Conservation (phyloP, 2,329 filamentous ascomycete species). For the Diaporthe batatas region DNA sequence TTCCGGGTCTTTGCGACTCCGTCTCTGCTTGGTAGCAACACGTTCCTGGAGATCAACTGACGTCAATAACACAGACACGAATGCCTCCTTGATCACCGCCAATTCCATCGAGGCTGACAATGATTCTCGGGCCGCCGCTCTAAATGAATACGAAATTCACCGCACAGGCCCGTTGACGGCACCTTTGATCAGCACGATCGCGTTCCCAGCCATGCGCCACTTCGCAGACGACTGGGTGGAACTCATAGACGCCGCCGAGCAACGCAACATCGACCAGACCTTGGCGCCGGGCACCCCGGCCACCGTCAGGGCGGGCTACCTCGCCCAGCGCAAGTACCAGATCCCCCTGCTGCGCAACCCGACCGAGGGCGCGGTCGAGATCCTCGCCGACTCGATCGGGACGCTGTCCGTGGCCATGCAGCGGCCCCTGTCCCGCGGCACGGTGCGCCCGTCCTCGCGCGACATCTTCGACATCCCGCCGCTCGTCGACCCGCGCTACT, state of each 20-base stretch:
- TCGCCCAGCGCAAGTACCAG: conserved; percentile 46
- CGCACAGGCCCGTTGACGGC: conserved; percentile 46
- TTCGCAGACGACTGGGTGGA: conserved; percentile 42
- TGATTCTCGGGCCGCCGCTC: conserved; percentile 38
- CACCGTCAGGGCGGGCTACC: conserved; percentile 44
- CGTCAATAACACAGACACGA: conserved; percentile 41
- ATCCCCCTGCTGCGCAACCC: conserved; percentile 55
- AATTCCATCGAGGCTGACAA: conserved; percentile 40
- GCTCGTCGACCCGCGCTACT: conserved; percentile 65
- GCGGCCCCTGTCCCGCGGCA: conserved; percentile 54
- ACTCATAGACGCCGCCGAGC: conserved; percentile 40
- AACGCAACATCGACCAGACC: conserved; percentile 32
- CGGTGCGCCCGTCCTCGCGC: conserved; percentile 62
- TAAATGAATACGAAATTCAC: conserved; percentile 45
- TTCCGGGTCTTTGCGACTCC: neutral
- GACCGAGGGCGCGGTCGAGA: conserved; percentile 48
- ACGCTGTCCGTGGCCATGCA: conserved; percentile 45
- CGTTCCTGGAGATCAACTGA: conserved; percentile 1
- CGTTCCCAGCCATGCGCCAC: conserved; percentile 45
- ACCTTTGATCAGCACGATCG: conserved; percentile 46
- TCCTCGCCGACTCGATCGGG: conserved; percentile 47
- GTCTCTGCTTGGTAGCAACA: neutral
- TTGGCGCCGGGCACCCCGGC: conserved; percentile 39
- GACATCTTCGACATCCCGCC: conserved; percentile 60
- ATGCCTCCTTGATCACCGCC: conserved; percentile 43